phyloP scores from a whole-genome alignment of 2,329 filamentous ascomycete genomes.

The Colletotrichum limetticola region DNA sequence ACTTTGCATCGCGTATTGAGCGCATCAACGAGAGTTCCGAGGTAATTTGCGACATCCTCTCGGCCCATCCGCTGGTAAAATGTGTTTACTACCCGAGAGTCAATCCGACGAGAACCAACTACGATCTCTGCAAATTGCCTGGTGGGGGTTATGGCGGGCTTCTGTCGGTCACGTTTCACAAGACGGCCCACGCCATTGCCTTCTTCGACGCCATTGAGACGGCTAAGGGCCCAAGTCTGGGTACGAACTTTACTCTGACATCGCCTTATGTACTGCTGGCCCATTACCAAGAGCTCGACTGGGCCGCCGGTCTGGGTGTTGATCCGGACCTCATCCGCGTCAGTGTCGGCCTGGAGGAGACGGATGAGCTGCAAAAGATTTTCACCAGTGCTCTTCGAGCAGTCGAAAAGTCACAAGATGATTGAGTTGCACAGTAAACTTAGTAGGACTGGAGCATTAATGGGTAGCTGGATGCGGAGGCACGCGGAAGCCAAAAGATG shows the following conservation, averaged over 20 bases:
- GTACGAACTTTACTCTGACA: constrained; percentile 94
- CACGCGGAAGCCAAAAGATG: constrained; percentile 1
- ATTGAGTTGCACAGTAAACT: neutral
- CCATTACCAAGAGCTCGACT: constrained; percentile 92
- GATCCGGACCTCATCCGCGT: constrained; percentile 84
- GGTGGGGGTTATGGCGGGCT: constrained; percentile 90
- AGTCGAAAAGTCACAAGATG: constrained; percentile 46
- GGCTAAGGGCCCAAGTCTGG: constrained; percentile 92
- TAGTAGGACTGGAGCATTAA: neutral
- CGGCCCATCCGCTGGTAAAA: constrained; percentile 72
- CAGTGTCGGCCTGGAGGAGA: constrained; percentile 90
- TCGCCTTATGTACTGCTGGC: constrained; percentile 93
- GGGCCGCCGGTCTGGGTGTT: constrained; percentile 85
- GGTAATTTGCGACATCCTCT: constrained; percentile 79
- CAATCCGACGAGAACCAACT: constrained; percentile 74
- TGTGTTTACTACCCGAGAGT: constrained; percentile 88
- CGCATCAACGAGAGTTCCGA: constrained; percentile 89
- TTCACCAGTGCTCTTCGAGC: constrained; percentile 78
- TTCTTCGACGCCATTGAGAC: constrained; percentile 91
- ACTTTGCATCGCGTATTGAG: constrained; percentile 85
- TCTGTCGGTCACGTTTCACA: constrained; percentile 84
- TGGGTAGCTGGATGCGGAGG: neutral
- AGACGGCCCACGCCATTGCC: constrained; percentile 74
- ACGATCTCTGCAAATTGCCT: constrained; percentile 80
- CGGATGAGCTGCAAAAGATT: constrained; percentile 68